Base-by-base conservation (phyloP, 495 filamentous ascomycete species). In the Saxophila tyrrhenica region DNA sequence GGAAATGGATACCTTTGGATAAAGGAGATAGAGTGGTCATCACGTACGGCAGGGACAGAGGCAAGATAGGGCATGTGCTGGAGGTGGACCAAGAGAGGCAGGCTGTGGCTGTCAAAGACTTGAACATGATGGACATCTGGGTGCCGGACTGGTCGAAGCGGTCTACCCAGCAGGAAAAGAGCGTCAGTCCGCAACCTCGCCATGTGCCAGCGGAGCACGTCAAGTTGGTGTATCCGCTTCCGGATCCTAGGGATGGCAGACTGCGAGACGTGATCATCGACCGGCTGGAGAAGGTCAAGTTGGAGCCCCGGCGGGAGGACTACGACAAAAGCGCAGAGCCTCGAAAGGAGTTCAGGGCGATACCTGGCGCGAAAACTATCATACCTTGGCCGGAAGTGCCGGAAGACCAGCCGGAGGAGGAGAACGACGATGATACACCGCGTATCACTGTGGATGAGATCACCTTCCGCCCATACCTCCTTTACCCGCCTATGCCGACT, bases 21-120 rank as follows among this genome's bases (percentile, higher is more conserved):
- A 63, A 68, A 8, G 81, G 79, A 9, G 90, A 96, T 62, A 75
- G 90, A 51, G 86, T 94, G 25, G 86, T 88, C 35, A 65, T 94
- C 29, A 70, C 84, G 44, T 80, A 83, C 48, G 89, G 90, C 20
- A 72, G 72, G 54, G 85, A 90, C 57, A 84, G 82, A 72, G 87
- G 88, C 54, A 84, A 82, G 69, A 94, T 98, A 70, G 83, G 82
- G 24, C 70, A 69, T 25, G 78, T 96, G 25, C 62, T 51, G 45
- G 59, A 67, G n/a, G 73, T 95, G 35, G 71, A 84, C 54, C 64
- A 63, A 19, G 69, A 75, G 1, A 74, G 61, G 39, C 80, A 83
- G 60, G 75, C 73, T 43, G 72, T 91, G 25, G 65, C 64, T 1
- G 70, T 95, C 23, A 73, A 79, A 57, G 79, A 80, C 32, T 43